Base-by-base conservation (phyloP, 805 yeast species). In the Lipomyces yamadae region DNA sequence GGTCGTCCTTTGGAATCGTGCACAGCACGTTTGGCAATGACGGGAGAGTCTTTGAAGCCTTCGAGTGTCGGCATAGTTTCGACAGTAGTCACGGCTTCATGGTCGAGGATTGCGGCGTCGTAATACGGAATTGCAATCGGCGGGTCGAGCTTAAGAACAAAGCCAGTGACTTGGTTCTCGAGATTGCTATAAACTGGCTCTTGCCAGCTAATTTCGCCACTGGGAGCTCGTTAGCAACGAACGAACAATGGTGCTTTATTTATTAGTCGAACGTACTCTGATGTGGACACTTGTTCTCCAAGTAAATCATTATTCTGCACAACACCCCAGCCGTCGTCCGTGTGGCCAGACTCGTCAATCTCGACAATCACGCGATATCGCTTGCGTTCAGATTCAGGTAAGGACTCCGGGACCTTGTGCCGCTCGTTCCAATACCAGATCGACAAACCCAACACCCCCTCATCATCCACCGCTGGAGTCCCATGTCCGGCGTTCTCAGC, bases 101-200 rank as follows among this genome's bases (percentile, higher is more conserved):
- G 70, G 57, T 63, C 67, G 8, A 68, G 56, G n/a, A 62, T 60
- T 2, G 69, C 71, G 11, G 71, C 71, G 60, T 65, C 67, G 52
- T 55, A 68, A 30, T 59, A 63, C 5, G 64, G 68, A 8, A 68
- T 58, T 10, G 55, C 24, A 8, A 79, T 76, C 0, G 81, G 80
- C 7, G 81, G 81, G 45, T 72, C 76, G 5, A 79, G 74, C 18
- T 69, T 58, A 10, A 79, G 66, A 0, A 74, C 76, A 30, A 77
- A 72, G 61, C 76, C 77, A 0, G 80, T 18, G 68, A 72, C 33
- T 62, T 56, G 42, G 70, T 68, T 61, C 72, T 75, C 58, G 65
- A 56, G 50, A 66, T 62, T n/a, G 74, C 77, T 48, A 58, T 71
- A 42, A 35, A 64, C 71, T 3, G 71, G 70, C 10, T 62, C 65